These are phyloP conservation scores for Backusella macrospora DNA, from an alignment of 192 early-diverging fungal genomes.

Conservation along the genomic window DNA sequence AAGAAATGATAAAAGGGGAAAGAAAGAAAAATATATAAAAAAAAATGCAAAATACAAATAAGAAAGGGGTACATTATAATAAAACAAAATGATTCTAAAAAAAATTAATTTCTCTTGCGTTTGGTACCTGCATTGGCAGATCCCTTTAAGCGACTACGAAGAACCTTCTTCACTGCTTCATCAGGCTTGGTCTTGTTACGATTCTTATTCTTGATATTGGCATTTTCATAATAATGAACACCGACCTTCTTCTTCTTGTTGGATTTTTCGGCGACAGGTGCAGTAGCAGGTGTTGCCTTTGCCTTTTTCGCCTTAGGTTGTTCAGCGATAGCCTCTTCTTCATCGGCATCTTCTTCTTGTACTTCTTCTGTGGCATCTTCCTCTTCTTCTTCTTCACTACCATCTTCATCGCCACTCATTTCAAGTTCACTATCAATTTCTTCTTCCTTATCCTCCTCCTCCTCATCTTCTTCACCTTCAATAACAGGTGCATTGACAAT, in stretches of 20 bases:
- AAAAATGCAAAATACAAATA: conserved; percentile 13
- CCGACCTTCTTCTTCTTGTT: conserved; percentile 89
- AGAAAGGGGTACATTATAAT: not conserved
- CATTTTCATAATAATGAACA: conserved; percentile 86
- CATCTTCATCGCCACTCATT: conserved; percentile 28
- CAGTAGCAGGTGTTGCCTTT: not conserved
- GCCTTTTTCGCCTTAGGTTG: conserved; percentile 10
- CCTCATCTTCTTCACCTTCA: conserved; percentile 51
- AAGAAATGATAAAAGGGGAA: not conserved
- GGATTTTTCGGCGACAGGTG: conserved; percentile 4
- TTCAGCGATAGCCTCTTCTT: conserved; percentile 9
- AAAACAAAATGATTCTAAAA: not conserved
- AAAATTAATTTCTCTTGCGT: conserved; percentile 33
- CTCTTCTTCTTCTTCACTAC: conserved; percentile 26
- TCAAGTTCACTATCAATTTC: conserved; percentile 38
- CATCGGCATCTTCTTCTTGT: conserved; percentile 23
- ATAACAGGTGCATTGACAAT: conserved; percentile 43
- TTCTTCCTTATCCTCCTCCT: conserved; percentile 46
- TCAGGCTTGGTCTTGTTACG: conserved; percentile 78
- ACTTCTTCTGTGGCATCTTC: not conserved
- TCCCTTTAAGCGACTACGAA: conserved; percentile 34
- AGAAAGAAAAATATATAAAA: conserved; percentile 6
- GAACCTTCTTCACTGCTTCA: conserved; percentile 56
- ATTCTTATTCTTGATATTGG: conserved; percentile 97
- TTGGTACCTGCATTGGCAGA: conserved; percentile 26